Conservation (phyloP, 2,329 filamentous ascomycete species). For the Beauveria rudraprayagi region DNA sequence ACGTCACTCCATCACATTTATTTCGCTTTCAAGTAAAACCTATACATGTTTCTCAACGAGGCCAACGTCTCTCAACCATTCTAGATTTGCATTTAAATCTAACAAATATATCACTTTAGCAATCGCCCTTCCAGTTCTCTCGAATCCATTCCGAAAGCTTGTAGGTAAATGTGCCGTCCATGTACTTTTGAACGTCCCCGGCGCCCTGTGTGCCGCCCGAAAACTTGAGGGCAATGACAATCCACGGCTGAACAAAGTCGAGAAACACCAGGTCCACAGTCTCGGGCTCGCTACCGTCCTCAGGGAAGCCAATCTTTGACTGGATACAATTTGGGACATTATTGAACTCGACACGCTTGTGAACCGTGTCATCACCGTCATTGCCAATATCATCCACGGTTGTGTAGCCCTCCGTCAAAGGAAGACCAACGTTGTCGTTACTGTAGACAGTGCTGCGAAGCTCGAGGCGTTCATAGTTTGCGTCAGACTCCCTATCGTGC, state of each 20-base stretch:
- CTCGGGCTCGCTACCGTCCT: conserved; percentile 46
- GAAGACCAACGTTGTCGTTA: conserved; percentile 17
- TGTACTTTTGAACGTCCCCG: conserved; percentile 42
- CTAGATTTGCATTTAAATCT: neutral
- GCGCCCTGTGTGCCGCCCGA: conserved; percentile 42
- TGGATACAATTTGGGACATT: conserved; percentile 78
- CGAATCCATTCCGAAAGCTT: conserved; percentile 50
- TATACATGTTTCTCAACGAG: too few species aligned
- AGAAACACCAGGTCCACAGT: conserved; percentile 84
- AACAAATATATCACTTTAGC: conserved; percentile 20
- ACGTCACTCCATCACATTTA: too few species aligned
- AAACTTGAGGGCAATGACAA: conserved; percentile 65
- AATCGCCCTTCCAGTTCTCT: conserved; percentile 48
- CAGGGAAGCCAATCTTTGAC: conserved; percentile 54
- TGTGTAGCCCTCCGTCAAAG: conserved; percentile 66
- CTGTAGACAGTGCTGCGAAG: conserved; percentile 21
- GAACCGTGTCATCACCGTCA: conserved; percentile 87
- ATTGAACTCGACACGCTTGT: conserved; percentile 67
- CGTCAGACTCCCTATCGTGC: conserved; percentile 12
- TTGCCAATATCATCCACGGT: conserved; percentile 75
- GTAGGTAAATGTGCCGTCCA: conserved; percentile 47
- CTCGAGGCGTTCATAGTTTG: conserved; percentile 19
- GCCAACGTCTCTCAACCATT: too few species aligned
- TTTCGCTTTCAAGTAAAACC: too few species aligned
- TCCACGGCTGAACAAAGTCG: conserved; percentile 80